Evolutionary conservation across 2,329 filamentous ascomycete genomes (phyloP).

Genomic region (Cercospora beticola): DNA sequence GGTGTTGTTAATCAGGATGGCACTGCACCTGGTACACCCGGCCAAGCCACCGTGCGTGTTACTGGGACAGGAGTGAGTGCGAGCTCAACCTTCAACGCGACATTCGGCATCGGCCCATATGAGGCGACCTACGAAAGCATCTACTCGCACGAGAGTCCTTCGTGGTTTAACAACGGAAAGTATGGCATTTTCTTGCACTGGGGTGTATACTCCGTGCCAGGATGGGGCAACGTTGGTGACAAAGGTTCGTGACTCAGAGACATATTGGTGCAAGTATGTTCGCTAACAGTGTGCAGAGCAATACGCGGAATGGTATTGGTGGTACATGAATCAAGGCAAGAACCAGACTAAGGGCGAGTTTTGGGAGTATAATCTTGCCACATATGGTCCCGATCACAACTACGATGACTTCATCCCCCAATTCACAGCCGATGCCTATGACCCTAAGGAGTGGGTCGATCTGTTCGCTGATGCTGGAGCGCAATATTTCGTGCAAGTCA

Average conservation of each 20-base stretch:
- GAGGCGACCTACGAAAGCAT: constrained; percentile 12
- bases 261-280: background rate
- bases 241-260: constrained; percentile 35
- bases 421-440: constrained; percentile 53
- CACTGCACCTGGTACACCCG: constrained; percentile 33
- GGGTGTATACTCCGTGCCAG: constrained; percentile 56
- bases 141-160: constrained; percentile 48
- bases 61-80: constrained; percentile 31
- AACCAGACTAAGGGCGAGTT: constrained; percentile 43
- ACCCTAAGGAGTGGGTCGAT: constrained; percentile 56
- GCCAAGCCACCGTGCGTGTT: constrained; percentile 36
- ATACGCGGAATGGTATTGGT: constrained; percentile 48
- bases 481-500: constrained; percentile 48
- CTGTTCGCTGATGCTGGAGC: constrained; percentile 55
- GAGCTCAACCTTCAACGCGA: constrained; percentile 39
- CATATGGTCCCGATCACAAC: constrained; percentile 52
- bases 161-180: constrained; percentile 58
- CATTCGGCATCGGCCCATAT: constrained; percentile 37
- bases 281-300: constrained; percentile 18
- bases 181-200: constrained; percentile 63
- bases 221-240: constrained; percentile 51
- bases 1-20: constrained; percentile 40
- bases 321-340: constrained; percentile 48
- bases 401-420: constrained; percentile 59
- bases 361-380: constrained; percentile 53